A percentile compares a stretch with the other conserved stretches of the same genome.
These are phyloP conservation scores for Brassica rapa DNA, from an alignment of 345 rosid genomes.

Conservation along the genomic window DNA sequence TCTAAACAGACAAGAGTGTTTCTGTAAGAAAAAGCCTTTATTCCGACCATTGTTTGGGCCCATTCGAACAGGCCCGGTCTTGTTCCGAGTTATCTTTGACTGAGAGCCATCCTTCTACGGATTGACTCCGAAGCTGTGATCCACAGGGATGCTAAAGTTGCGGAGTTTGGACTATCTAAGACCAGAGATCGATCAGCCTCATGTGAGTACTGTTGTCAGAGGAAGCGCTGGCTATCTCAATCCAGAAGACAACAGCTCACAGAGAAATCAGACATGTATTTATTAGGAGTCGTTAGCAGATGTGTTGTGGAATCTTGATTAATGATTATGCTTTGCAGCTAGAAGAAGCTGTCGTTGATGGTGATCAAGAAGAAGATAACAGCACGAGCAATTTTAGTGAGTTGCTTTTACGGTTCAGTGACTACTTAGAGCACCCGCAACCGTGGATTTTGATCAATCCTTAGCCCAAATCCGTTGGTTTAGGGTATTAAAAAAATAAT, in stretches of 20 bases:
- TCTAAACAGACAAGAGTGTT: background rate
- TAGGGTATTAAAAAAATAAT: no score
- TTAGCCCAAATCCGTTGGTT: no score
- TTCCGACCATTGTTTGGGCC: constrained; percentile 8
- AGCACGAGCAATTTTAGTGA: constrained; percentile 76
- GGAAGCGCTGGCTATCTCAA: background rate
- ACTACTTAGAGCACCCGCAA: constrained; percentile 9
- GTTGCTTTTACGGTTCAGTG: constrained; percentile 57
- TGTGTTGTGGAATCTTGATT: no score
- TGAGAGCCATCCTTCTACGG: constrained; percentile 57
- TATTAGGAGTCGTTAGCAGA: no score
- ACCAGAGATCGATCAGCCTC: no score
- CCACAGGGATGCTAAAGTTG: constrained; percentile 52
- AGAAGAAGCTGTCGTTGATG: constrained; percentile 51
- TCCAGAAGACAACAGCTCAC: background rate
- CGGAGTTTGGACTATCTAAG: background rate
- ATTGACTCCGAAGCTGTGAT: constrained; percentile 64
- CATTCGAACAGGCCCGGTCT: background rate
- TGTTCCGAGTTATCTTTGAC: background rate
- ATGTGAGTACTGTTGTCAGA: background rate
- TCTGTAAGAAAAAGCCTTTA: background rate
- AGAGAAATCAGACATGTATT: no score
- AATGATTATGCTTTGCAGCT: no score
- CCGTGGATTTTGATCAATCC: no score
- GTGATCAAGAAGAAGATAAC: constrained; percentile 62